phyloP scores from a whole-genome alignment of 345 rosid species.

The Atalantia buxifolia region DNA sequence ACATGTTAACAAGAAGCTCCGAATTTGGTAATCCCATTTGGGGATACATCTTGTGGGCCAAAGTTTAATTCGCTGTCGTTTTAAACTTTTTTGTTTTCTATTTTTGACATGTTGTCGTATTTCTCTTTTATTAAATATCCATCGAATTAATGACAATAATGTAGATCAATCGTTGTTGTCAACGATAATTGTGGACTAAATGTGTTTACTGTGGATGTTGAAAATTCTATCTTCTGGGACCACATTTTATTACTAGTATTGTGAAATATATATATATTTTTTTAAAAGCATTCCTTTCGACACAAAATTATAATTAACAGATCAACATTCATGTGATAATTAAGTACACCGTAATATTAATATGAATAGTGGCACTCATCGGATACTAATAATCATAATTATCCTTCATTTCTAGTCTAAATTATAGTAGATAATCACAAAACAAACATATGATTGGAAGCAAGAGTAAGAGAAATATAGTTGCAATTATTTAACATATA shows the following conservation, averaged over 20 bases:
- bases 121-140: too few species aligned
- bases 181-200: constrained; percentile 7
- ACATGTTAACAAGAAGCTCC: background rate
- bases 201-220: background rate
- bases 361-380: too few species aligned
- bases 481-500: background rate
- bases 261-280: too few species aligned
- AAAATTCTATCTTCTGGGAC: background rate
- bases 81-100: background rate
- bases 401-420: background rate
- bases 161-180: background rate
- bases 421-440: background rate
- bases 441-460: background rate
- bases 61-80: background rate
- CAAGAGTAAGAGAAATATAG: background rate
- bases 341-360: too few species aligned
- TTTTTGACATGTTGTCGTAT: background rate
- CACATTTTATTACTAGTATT: too few species aligned
- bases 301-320: too few species aligned
- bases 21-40: background rate
- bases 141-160: too few species aligned
- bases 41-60: background rate
- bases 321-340: too few species aligned
- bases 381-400: too few species aligned
- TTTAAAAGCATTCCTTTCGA: too few species aligned